These are phyloP conservation scores for Massarina eburnea DNA, from an alignment of 2,329 filamentous ascomycete species.

Conservation along the genomic window DNA sequence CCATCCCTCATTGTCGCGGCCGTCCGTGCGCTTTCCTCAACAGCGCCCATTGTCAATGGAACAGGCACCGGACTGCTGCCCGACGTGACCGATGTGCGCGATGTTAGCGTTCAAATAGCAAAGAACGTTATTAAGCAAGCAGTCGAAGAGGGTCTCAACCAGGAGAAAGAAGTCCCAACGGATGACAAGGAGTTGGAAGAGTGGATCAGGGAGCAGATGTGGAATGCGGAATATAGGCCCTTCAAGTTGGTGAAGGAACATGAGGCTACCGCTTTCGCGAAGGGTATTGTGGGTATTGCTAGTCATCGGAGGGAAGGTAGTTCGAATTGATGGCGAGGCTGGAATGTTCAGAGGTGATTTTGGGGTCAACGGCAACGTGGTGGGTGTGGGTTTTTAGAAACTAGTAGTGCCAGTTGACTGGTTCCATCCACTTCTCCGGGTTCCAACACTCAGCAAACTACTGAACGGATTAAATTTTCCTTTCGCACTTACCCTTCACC, in stretches of 20 bases:
- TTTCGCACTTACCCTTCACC: no score
- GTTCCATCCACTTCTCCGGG: no score
- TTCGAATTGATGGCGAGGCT: no score
- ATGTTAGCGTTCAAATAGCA: slow-evolving; percentile 77
- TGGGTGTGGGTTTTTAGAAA: no score
- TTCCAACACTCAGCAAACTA: no score
- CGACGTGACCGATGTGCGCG: slow-evolving; percentile 71
- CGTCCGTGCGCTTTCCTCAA: slow-evolving; percentile 68
- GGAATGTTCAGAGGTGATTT: no score
- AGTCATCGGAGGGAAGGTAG: neutral
- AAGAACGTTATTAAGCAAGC: slow-evolving; percentile 73
- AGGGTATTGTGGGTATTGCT: slow-evolving; percentile 55
- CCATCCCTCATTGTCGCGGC: slow-evolving; percentile 83
- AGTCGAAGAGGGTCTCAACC: slow-evolving; percentile 67
- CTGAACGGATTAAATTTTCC: no score
- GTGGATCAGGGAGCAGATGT: slow-evolving; percentile 81
- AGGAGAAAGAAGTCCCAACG: slow-evolving; percentile 65
- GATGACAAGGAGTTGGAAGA: slow-evolving; percentile 60
- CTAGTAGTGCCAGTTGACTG: no score
- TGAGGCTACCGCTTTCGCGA: slow-evolving; percentile 60
- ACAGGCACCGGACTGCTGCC: slow-evolving; percentile 67
- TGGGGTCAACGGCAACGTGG: no score
- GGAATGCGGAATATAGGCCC: slow-evolving; percentile 69
- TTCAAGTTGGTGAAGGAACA: slow-evolving; percentile 58
- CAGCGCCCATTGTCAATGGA: slow-evolving; percentile 70